phyloP scores from a whole-genome alignment of 805 yeast species.

The Yueomyces sp. region DNA sequence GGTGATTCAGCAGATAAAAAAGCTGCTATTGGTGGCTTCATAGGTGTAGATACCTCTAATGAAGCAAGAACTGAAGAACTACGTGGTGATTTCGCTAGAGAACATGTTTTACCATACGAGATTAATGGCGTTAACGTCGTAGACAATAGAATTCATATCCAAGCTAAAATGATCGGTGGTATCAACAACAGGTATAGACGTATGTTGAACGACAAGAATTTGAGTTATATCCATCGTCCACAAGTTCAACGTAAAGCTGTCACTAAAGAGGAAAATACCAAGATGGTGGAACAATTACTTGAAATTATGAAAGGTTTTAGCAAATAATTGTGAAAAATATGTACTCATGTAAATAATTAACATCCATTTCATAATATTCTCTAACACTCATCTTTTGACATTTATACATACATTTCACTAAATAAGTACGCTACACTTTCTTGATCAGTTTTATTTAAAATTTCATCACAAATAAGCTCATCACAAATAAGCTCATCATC shows the following conservation, averaged over 20 bases:
- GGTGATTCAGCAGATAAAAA: slow-evolving; percentile 28
- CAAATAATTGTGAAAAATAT: no score
- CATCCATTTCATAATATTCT: not conserved
- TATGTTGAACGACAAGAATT: not conserved
- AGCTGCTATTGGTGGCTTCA: slow-evolving; percentile 48
- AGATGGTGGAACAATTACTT: not conserved
- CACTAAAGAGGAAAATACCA: not conserved
- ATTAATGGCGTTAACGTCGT: slow-evolving; percentile 26
- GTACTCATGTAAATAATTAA: not conserved
- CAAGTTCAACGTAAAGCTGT: not conserved
- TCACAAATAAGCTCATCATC: no score
- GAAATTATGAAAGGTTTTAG: not conserved
- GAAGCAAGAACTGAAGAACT: slow-evolving; percentile 24
- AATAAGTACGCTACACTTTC: no score
- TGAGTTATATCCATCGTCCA: not conserved
- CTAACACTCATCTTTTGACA: no score
- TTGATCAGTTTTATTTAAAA: no score
- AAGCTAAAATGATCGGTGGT: slow-evolving; percentile 4
- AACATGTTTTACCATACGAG: slow-evolving; percentile 31
- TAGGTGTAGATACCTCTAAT: slow-evolving; percentile 23
- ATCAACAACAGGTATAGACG: not conserved
- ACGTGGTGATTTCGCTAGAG: slow-evolving; percentile 31
- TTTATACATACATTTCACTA: no score
- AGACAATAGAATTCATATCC: slow-evolving; percentile 14
- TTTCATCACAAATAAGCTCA: no score